Evolutionary conservation across 331 rosid species (phyloP).

Genomic region (Telfairia occidentalis): DNA sequence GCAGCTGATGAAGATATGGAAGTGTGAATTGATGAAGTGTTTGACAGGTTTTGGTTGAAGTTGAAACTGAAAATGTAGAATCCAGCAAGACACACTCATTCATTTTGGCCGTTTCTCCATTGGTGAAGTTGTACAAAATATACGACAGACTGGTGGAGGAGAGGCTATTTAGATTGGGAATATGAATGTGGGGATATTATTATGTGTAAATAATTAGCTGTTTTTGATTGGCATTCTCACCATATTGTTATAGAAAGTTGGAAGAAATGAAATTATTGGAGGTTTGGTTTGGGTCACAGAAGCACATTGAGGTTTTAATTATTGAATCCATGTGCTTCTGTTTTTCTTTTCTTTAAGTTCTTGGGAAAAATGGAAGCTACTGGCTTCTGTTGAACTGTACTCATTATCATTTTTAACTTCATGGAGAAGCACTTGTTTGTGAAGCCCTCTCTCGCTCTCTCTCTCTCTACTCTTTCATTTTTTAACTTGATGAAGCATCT

Average conservation of each 20-base stretch:
- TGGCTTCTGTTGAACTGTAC: background rate
- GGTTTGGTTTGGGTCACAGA: background rate
- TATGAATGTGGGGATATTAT: background rate
- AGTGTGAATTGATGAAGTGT: background rate
- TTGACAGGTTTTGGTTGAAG: background rate
- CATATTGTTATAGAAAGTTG: background rate
- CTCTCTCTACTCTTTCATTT: background rate
- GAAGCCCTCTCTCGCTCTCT: background rate
- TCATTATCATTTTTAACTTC: background rate
- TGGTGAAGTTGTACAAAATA: constrained; percentile 17
- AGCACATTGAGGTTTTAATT: constrained; percentile 5
- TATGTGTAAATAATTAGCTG: constrained; percentile 10
- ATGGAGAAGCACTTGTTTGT: background rate
- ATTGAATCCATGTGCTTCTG: constrained; percentile 12
- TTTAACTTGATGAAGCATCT: background rate
- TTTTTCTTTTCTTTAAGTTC: background rate
- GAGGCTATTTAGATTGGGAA: background rate
- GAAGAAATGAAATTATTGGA: background rate
- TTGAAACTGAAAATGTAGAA: background rate
- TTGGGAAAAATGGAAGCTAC: constrained; percentile 8
- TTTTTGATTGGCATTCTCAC: constrained; percentile 2
- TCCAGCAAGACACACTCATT: background rate
- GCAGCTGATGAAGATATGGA: constrained; percentile 21
- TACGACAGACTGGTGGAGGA: constrained; percentile 14
- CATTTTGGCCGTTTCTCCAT: constrained; percentile 6